These are phyloP conservation scores for Trichoderma sp. DNA, from an alignment of 2,329 filamentous ascomycete genomes.

Conservation along the genomic window DNA sequence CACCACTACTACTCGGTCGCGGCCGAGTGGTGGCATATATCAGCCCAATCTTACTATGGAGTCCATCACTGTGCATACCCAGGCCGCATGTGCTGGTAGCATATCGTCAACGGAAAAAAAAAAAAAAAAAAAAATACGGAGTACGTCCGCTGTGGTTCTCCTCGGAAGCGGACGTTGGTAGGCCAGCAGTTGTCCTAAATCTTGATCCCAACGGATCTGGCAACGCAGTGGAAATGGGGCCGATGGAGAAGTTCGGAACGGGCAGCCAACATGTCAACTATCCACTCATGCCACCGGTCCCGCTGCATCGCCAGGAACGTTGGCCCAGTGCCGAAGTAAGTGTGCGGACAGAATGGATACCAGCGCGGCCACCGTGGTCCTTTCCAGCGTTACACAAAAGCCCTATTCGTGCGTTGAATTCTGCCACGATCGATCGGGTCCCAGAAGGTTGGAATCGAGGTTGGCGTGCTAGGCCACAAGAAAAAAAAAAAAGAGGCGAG, in stretches of 20 bases:
- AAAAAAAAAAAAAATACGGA: neutral
- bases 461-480: neutral
- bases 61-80: neutral
- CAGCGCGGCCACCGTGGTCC: slow-evolving; percentile 9
- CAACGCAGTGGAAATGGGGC: slow-evolving; percentile 20
- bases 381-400: slow-evolving; percentile 12
- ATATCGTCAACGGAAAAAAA: slow-evolving; percentile 1
- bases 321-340: slow-evolving; percentile 18
- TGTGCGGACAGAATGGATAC: slow-evolving; percentile 16
- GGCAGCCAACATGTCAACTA: slow-evolving; percentile 15
- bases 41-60: slow-evolving; percentile 1
- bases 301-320: slow-evolving; percentile 21
- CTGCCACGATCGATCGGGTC: slow-evolving; percentile 19
- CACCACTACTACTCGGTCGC: neutral
- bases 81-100: neutral
- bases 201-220: slow-evolving; percentile 17
- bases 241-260: slow-evolving; percentile 19
- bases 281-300: slow-evolving; percentile 19
- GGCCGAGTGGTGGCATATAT: neutral
- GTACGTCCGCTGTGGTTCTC: slow-evolving; percentile 1
- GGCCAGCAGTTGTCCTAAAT: slow-evolving; percentile 1
- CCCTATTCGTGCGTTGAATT: slow-evolving; percentile 14
- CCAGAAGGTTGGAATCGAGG: slow-evolving; percentile 16
- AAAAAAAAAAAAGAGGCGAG: neutral
- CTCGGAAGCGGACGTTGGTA: slow-evolving; percentile 9